Evolutionary conservation across 768 basidiomycete genomes (phyloP).

Genomic region (Albatrellus ellisii): DNA sequence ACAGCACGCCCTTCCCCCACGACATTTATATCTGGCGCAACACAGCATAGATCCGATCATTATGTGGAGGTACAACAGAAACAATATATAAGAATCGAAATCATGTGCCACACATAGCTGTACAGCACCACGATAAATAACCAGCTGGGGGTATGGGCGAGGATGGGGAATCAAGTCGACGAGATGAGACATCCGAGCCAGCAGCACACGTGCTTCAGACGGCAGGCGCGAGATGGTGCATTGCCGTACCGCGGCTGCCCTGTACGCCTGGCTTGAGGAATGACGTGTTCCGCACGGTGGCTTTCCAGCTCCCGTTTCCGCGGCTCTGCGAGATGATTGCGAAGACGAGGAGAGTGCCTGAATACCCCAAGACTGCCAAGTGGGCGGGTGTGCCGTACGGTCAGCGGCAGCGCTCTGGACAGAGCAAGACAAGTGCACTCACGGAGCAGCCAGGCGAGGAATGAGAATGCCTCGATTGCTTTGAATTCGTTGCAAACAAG

Average conservation of each 20-base stretch:
- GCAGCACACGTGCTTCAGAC: no score
- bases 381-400: not conserved
- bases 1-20: no score
- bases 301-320: constrained; percentile 22
- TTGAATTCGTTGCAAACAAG: constrained; percentile 19
- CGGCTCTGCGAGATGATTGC: constrained; percentile 17
- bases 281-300: constrained; percentile 20
- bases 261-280: constrained; percentile 5
- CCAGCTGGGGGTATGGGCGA: no score
- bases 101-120: no score
- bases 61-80: no score
- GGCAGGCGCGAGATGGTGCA: not conserved
- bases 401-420: not conserved
- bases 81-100: no score
- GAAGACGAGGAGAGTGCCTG: constrained; percentile 15
- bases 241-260: not conserved
- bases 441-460: constrained; percentile 24
- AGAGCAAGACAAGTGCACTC: constrained; percentile 3
- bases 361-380: constrained; percentile 23
- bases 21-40: no score
- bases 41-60: no score
- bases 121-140: no score
- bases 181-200: no score
- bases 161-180: no score
- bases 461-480: constrained; percentile 23